Evolutionary conservation across 2,329 filamentous ascomycete genomes (phyloP).

Genomic region (Calonectria montana): DNA sequence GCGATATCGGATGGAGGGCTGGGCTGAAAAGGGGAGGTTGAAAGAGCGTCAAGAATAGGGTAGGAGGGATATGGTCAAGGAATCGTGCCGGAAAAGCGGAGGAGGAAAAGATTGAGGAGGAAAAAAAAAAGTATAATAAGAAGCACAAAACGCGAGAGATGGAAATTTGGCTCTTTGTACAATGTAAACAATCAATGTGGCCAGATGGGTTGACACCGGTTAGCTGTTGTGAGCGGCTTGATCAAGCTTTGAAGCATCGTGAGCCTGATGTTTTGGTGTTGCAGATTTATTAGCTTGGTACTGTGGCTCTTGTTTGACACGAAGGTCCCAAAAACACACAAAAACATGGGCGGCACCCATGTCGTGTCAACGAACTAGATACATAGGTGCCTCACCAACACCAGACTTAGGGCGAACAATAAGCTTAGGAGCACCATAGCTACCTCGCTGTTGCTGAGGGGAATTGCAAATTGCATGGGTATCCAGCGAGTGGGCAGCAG

Average conservation of each 20-base stretch:
- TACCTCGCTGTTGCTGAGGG: conserved; percentile 6
- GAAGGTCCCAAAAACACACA: conserved; percentile 7
- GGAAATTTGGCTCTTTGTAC: background rate
- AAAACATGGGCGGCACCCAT: conserved; percentile 16
- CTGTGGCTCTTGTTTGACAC: conserved; percentile 8
- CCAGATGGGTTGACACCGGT: background rate
- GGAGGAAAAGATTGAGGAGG: background rate
- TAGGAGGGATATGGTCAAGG: background rate
- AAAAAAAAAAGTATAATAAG: background rate
- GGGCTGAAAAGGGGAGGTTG: conserved; percentile 4
- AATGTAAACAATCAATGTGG: background rate
- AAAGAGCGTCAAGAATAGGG: background rate
- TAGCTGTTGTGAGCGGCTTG: background rate
- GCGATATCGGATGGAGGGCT: conserved; percentile 30
- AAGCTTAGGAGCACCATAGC: conserved; percentile 17
- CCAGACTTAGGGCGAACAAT: conserved; percentile 1
- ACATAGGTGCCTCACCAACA: background rate
- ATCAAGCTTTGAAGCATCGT: conserved; percentile 16
- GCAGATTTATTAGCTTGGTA: background rate
- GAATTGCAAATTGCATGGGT: conserved; percentile 9
- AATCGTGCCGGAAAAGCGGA: background rate
- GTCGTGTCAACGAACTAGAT: background rate
- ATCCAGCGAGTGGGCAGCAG: background rate
- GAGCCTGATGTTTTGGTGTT: conserved; percentile 23
- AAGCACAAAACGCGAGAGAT: background rate